These are phyloP conservation scores for Dactylellina drechsleri DNA, from an alignment of 2,329 filamentous ascomycete species.

Conservation along the genomic window DNA sequence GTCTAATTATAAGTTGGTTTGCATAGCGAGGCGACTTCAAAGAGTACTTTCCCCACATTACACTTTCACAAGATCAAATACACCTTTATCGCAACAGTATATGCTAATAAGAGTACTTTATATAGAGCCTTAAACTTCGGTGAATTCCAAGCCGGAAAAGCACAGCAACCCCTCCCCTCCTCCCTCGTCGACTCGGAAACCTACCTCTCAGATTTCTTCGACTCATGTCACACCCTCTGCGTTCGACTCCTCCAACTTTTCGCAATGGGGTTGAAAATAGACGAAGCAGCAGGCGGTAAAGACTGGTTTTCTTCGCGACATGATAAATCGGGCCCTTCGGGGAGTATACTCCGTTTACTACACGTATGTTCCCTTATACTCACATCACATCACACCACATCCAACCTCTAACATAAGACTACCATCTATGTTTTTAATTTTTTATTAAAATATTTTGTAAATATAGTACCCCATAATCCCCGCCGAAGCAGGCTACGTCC, in stretches of 20 bases:
- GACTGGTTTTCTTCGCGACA: slow-evolving; percentile 73
- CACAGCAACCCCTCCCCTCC: slow-evolving; percentile 79
- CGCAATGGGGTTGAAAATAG: slow-evolving; percentile 75
- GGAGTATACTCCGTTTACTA: slow-evolving; percentile 76
- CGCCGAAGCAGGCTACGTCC: slow-evolving; percentile 63
- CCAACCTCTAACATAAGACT: too few relatives aligned
- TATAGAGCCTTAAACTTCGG: slow-evolving; percentile 89
- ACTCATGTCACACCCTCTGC: slow-evolving; percentile 77
- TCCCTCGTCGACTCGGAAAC: slow-evolving; percentile 70
- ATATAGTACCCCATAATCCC: slow-evolving; percentile 63
- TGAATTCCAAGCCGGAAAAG: slow-evolving; percentile 74
- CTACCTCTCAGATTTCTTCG: slow-evolving; percentile 74
- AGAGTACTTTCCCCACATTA: slow-evolving; percentile 69
- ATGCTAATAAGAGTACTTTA: not conserved
- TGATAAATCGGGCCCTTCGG: slow-evolving; percentile 66
- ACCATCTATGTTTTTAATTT: too few relatives aligned
- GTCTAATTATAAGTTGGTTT: not conserved
- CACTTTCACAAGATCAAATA: not conserved
- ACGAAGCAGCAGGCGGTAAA: slow-evolving; percentile 60
- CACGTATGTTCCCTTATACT: slow-evolving; percentile 65
- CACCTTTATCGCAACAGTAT: too few relatives aligned
- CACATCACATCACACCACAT: too few relatives aligned
- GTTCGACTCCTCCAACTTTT: slow-evolving; percentile 78
- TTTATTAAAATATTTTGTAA: too few relatives aligned
- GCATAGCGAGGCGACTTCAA: slow-evolving; percentile 82